phyloP scores from a whole-genome alignment of 2,329 filamentous ascomycete species.

The Pleoardoris graminearum region DNA sequence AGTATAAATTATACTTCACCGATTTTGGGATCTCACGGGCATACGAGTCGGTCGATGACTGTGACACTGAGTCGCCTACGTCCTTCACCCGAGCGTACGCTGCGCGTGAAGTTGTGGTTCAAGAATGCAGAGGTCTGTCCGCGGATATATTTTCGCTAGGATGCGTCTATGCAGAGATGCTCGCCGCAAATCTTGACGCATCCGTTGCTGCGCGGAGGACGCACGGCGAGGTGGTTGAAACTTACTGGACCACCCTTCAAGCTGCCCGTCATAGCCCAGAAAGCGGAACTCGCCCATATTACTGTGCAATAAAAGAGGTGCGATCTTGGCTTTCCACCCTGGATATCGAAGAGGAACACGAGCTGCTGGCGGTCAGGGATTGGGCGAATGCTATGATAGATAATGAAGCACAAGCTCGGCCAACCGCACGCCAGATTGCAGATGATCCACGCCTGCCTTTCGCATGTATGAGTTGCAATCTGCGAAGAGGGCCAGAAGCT shows the following conservation, averaged over 20 bases:
- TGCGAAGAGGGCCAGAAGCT: slow-evolving; percentile 10
- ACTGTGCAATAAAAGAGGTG: slow-evolving; percentile 1
- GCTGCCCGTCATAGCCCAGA: slow-evolving; percentile 2
- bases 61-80: slow-evolving; percentile 18
- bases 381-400: slow-evolving; percentile 11
- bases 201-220: neutral
- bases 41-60: slow-evolving; percentile 22
- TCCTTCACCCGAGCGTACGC: slow-evolving; percentile 22
- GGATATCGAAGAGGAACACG: neutral
- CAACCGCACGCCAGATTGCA: slow-evolving; percentile 12
- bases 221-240: neutral
- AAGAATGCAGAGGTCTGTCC: slow-evolving; percentile 16
- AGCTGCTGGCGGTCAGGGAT: slow-evolving; percentile 8
- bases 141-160: slow-evolving; percentile 30
- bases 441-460: slow-evolving; percentile 14
- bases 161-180: slow-evolving; percentile 25
- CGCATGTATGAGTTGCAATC: slow-evolving; percentile 15
- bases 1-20: slow-evolving; percentile 26
- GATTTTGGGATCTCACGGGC: slow-evolving; percentile 28
- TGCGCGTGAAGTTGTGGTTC: slow-evolving; percentile 22
- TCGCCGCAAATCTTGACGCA: slow-evolving; percentile 14
- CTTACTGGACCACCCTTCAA: slow-evolving; percentile 1
- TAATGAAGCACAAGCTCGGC: slow-evolving; percentile 4
- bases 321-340: slow-evolving; percentile 4
- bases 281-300: slow-evolving; percentile 8